Conservation (phyloP, 2,329 filamentous ascomycete species). For the Pseudocercospora cruenta region DNA sequence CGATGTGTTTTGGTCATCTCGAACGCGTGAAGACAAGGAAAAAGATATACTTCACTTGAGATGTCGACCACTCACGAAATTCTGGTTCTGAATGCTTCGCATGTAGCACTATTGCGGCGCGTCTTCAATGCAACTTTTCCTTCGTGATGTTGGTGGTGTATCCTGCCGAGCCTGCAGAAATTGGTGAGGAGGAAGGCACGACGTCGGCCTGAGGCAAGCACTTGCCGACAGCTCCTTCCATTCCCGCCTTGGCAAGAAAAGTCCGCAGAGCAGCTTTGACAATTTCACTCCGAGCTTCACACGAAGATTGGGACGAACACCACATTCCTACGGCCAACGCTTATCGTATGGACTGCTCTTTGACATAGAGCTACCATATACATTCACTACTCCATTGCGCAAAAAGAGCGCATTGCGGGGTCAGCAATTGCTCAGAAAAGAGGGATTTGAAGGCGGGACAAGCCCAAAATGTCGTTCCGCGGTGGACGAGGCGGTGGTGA, state of each 20-base stretch:
- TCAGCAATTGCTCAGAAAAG: background rate
- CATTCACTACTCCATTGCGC: background rate
- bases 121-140: background rate
- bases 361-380: background rate
- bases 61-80: too few relatives aligned
- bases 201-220: background rate
- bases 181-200: background rate
- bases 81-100: too few relatives aligned
- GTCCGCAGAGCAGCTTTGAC: constrained; percentile 2
- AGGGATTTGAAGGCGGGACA: background rate
- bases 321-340: background rate
- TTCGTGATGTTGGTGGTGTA: background rate
- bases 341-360: background rate
- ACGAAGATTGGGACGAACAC: background rate
- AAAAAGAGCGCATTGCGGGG: constrained; percentile 4
- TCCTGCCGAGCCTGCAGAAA: background rate
- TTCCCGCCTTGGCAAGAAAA: constrained; percentile 3
- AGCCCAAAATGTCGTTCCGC: constrained; percentile 34
- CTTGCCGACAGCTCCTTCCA: background rate
- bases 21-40: background rate
- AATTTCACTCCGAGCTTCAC: constrained; percentile 1
- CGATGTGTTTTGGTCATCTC: constrained; percentile 35
- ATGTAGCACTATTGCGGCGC: too few relatives aligned
- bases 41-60: constrained; percentile 9
- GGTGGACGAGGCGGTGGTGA: constrained; percentile 30